Conservation (phyloP, 2,329 filamentous ascomycete species). For the Arthroderma uncinatum region DNA sequence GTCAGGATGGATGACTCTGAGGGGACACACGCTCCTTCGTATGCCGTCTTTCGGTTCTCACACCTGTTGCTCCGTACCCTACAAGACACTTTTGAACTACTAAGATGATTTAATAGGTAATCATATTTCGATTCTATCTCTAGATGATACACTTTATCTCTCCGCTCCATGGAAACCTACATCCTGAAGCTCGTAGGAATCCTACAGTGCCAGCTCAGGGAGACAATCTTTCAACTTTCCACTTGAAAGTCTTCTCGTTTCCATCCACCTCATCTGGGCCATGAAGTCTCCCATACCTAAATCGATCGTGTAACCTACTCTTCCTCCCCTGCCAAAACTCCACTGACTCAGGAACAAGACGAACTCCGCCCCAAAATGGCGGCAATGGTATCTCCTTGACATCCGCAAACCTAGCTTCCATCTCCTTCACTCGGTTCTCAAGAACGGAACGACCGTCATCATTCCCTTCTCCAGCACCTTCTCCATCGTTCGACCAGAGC, state of each 20-base stretch:
- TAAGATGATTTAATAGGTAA: too few species aligned
- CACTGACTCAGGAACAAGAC: slow-evolving; percentile 71
- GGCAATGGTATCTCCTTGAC: slow-evolving; percentile 76
- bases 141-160: not conserved
- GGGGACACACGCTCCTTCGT: too few species aligned
- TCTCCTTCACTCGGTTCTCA: slow-evolving; percentile 64
- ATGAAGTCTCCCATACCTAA: slow-evolving; percentile 61
- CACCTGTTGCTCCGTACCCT: too few species aligned
- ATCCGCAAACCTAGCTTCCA: slow-evolving; percentile 63
- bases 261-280: slow-evolving; percentile 42
- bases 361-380: slow-evolving; percentile 85
- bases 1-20: too few species aligned
- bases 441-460: slow-evolving; percentile 63
- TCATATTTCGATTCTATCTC: too few species aligned
- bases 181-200: too few species aligned
- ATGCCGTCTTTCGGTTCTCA: too few species aligned
- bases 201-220: slow-evolving; percentile 21
- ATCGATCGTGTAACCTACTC: slow-evolving; percentile 86
- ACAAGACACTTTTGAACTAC: too few species aligned
- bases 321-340: slow-evolving; percentile 96
- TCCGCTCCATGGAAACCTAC: not conserved
- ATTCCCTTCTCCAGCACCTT: slow-evolving; percentile 26
- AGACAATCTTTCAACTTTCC: slow-evolving; percentile 32
- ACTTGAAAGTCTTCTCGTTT: slow-evolving; percentile 35
- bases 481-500: slow-evolving; percentile 38